Evolutionary conservation across 306 rosid genomes (phyloP).

Genomic region (Citrullus mucosospermus): DNA sequence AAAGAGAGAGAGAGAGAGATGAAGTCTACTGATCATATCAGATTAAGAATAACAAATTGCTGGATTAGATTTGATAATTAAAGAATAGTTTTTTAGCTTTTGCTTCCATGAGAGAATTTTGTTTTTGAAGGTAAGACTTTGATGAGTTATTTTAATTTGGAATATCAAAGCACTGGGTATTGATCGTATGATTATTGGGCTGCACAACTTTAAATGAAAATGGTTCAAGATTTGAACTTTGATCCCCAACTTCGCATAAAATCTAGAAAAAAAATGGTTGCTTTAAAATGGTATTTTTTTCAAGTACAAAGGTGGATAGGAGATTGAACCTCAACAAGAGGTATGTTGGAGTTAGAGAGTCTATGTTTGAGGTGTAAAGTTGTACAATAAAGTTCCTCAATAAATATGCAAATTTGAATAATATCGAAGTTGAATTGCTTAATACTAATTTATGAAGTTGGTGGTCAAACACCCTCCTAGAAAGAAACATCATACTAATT

Average conservation of each 20-base stretch:
- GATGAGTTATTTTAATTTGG: background rate
- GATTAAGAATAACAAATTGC: background rate
- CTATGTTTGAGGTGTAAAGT: no score
- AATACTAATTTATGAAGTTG: no score
- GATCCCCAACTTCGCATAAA: no score
- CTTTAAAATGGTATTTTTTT: background rate
- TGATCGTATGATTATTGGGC: background rate
- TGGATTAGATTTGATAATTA: background rate
- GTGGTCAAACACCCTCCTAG: no score
- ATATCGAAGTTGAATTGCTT: no score
- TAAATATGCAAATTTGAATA: no score
- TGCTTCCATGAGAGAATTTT: background rate
- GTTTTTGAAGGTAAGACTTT: background rate
- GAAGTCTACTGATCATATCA: background rate
- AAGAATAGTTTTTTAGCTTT: background rate
- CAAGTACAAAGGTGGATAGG: no score
- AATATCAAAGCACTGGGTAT: background rate
- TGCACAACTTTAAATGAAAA: background rate
- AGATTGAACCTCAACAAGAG: no score
- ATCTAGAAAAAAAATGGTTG: background rate
- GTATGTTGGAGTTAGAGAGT: no score
- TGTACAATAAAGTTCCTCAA: no score
- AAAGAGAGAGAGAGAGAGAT: background rate
- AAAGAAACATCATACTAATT: no score
- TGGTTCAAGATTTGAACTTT: no score